Percentiles rank a stretch among this genome's conserved stretches.
phyloP scores from a whole-genome alignment of 345 rosid species.

The Melaleuca quinquenervia region DNA sequence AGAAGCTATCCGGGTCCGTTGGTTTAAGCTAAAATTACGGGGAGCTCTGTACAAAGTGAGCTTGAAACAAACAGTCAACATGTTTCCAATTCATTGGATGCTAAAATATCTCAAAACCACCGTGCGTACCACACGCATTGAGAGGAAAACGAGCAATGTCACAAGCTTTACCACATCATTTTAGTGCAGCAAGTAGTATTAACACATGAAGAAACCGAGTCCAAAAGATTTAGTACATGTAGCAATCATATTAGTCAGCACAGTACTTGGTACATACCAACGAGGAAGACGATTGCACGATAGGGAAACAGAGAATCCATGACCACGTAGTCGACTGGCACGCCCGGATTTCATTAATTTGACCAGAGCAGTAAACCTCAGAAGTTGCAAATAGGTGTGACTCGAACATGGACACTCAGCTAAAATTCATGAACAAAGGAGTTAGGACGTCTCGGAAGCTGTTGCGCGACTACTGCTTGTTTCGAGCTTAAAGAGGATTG shows the following conservation, averaged over 20 bases:
- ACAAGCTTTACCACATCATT: background rate
- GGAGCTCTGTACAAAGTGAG: background rate
- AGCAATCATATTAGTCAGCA: background rate
- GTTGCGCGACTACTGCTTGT: background rate
- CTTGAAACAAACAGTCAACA: background rate
- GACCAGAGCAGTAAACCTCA: background rate
- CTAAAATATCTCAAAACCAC: background rate
- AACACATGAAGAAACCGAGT: background rate
- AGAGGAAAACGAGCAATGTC: background rate
- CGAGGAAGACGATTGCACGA: background rate
- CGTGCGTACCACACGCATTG: background rate
- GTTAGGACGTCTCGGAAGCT: background rate
- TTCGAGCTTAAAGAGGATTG: background rate
- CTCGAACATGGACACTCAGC: background rate
- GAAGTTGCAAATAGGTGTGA: background rate
- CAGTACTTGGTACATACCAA: background rate
- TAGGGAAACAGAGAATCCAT: background rate
- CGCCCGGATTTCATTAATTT: background rate
- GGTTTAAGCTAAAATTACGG: background rate
- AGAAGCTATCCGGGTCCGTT: background rate
- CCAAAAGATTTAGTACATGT: background rate
- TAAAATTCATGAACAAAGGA: background rate
- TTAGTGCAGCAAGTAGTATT: background rate
- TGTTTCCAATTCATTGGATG: background rate
- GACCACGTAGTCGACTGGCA: background rate